Evolutionary conservation across 2,329 filamentous ascomycete species (phyloP), one percentile per base, ranked within the genome.

Genomic region (Elsinoe batatas): DNA sequence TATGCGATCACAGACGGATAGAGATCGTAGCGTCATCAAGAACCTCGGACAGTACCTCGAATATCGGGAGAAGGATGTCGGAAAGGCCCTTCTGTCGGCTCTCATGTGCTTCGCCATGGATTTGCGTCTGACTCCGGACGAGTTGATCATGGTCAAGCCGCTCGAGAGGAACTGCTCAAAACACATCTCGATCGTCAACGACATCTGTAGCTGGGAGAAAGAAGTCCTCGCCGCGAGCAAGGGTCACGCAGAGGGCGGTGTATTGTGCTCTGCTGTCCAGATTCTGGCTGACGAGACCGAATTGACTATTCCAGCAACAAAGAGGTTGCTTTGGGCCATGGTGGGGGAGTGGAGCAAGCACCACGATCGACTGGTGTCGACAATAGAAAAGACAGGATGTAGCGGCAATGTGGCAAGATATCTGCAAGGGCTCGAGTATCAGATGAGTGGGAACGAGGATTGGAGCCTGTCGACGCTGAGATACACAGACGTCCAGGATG

Each of bases 131-230:
- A 59, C 57, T 1, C n/a, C 58, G 0, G 56, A 59, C 1, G 68
- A 73, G n/a, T 58, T 71, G 0, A 43, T 53, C 0, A 26, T 53
- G 0, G 57, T 67, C 1, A 38, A 57, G 0, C 37, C 59, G 0
- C 51, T 72, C 5, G 71, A 75, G 12, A 40, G 56, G 30, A 72
- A 70, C 57, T 69, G 64, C 56, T 60, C 65, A 3, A 68, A 68
- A 57, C 72, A 74, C 43, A 62, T 74, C 42, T 68, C 70, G 2
- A 60, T 74, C 5, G 61, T 74, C 26, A 74, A 74, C 61, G 72
- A 75, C 57, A 72, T 74, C 57, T 69, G 61, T 54, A 69, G 65
- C 58, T 74, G 57, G 42, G 70, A 73, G n/a, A 74, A 74, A 59
- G 72, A 74, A 57, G 33, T 61, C 55, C 22, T 54, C 18, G 18